Evolutionary conservation across 164 flowering plant genomes (phyloP).

Genomic region (Pachysandra terminalis): DNA sequence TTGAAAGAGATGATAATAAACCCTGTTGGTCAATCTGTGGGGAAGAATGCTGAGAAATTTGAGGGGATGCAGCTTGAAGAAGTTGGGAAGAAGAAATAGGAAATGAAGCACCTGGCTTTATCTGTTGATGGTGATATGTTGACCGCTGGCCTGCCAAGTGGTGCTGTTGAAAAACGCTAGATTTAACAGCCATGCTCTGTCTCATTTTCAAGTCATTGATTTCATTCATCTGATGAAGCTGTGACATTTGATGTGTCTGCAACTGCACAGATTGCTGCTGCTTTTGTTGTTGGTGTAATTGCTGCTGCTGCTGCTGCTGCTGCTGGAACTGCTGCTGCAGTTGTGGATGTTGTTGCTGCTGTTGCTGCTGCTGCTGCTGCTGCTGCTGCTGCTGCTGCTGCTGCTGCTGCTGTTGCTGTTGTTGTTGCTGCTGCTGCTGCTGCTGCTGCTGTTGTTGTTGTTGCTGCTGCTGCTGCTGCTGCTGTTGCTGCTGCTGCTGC

Average conservation of each 20-base stretch:
- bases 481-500: constrained; percentile 20
- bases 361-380: constrained; percentile 35
- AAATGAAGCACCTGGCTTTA: constrained; percentile 60
- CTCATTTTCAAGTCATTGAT: constrained; percentile 58
- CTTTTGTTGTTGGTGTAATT: constrained; percentile 28
- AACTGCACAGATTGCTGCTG: constrained; percentile 49
- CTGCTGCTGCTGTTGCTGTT: constrained; percentile 35
- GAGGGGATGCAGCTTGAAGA: constrained; percentile 68
- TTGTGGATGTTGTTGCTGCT: constrained; percentile 29
- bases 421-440: constrained; percentile 37
- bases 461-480: constrained; percentile 24
- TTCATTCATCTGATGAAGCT: constrained; percentile 63
- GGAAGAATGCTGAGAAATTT: constrained; percentile 67
- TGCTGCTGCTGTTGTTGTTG: constrained; percentile 34
- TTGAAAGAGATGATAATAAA: constrained; percentile 44
- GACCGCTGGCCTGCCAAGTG: constrained; percentile 48
- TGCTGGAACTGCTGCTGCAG: constrained; percentile 27
- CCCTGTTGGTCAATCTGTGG: constrained; percentile 85
- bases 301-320: constrained; percentile 24
- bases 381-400: constrained; percentile 3
- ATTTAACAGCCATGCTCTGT: constrained; percentile 48
- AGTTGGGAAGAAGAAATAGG: constrained; percentile 70
- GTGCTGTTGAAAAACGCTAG: constrained; percentile 60
- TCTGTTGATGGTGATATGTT: constrained; percentile 47
- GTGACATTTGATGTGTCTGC: constrained; percentile 53